Base-by-base conservation (phyloP, 176 grass and related monocot genomes). In the Dactylis glomerata region DNA sequence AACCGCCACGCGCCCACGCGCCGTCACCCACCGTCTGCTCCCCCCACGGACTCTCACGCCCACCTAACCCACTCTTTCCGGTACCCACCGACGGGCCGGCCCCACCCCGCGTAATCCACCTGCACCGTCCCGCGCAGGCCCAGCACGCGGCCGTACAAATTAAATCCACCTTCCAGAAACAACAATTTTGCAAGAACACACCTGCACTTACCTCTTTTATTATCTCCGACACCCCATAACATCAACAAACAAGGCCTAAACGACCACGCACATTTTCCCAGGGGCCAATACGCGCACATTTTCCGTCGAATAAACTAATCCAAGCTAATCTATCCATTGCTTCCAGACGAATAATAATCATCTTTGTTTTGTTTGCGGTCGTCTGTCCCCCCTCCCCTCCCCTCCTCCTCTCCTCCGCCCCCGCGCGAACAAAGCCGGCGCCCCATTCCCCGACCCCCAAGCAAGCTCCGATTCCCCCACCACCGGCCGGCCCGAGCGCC, bases 391-490 rank as follows among this genome's bases (percentile, higher is more conserved):
- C 57, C 57, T 36, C 6, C 36, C 36, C 5, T 40, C 5, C 26
- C 64, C n/a, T n/a, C n/a, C n/a, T 14, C 59, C 23, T 11, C 26
- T 42, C 28, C 11, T 8, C 37, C 22, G 5, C 5, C 30, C 81
- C 76, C 31, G 19, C 83, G 71, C 61, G 81, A 87, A 84, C 84
- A 90, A 90, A 87, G 68, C 84, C 75, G 89, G 46, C 70, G 80
- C 3, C 79, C 55, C 71, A 74, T 76, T 31, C 44, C 33, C 83
- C 83, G 38, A 22, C 0, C 22, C 16, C 10, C 66, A 62, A 68
- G 75, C 74, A 51, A 49, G 68, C 24, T 41, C 16, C 47, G 50
- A 45, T 59, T 59, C 73, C 40, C 61, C n/a, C n/a, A n/a, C n/a
- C n/a, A n/a, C n/a, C n/a, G n/a, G n/a, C n/a, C 31, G 69, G 36